A percentile compares a stretch with the other conserved stretches of the same genome.
Conservation (phyloP, 352 stramenopile species). For the Globisporangium emineosum region DNA sequence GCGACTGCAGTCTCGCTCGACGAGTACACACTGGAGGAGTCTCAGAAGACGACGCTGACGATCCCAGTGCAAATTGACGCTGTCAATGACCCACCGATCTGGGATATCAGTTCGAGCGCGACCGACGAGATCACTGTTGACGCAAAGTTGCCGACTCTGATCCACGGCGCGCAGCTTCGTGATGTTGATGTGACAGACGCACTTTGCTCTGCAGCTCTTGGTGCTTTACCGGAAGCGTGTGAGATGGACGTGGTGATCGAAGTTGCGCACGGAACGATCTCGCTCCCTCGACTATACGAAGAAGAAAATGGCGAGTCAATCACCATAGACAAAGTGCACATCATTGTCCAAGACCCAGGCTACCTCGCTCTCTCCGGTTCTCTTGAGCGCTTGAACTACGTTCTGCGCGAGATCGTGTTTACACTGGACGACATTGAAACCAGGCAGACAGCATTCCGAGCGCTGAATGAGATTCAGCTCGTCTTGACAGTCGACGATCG, state of each 20-base stretch:
- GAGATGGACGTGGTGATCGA: constrained; percentile 61
- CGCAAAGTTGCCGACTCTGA: constrained; percentile 16
- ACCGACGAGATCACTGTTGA: constrained; percentile 21
- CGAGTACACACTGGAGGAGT: constrained; percentile 37
- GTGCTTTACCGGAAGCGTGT: constrained; percentile 21
- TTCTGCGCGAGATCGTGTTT: constrained; percentile 45
- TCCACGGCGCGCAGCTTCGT: constrained; percentile 37
- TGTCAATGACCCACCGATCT: constrained; percentile 60
- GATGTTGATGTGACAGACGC: constrained; percentile 39
- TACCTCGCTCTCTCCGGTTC: constrained; percentile 40
- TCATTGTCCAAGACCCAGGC: constrained; percentile 7
- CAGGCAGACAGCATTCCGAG: background rate
- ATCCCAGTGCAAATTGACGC: constrained; percentile 40
- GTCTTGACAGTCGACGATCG: constrained; percentile 58
- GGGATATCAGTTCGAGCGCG: constrained; percentile 16
- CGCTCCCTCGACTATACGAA: constrained; percentile 26
- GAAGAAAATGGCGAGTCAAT: constrained; percentile 5
- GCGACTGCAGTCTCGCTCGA: constrained; percentile 42
- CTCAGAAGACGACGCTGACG: constrained; percentile 19
- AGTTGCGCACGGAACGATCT: constrained; percentile 32
- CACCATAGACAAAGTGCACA: background rate
- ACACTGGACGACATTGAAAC: constrained; percentile 31
- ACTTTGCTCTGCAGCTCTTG: background rate
- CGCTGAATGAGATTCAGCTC: constrained; percentile 32
- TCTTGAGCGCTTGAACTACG: constrained; percentile 33